These are phyloP conservation scores for Stemphylium beticola DNA, from an alignment of 2,329 filamentous ascomycete species.

Conservation along the genomic window DNA sequence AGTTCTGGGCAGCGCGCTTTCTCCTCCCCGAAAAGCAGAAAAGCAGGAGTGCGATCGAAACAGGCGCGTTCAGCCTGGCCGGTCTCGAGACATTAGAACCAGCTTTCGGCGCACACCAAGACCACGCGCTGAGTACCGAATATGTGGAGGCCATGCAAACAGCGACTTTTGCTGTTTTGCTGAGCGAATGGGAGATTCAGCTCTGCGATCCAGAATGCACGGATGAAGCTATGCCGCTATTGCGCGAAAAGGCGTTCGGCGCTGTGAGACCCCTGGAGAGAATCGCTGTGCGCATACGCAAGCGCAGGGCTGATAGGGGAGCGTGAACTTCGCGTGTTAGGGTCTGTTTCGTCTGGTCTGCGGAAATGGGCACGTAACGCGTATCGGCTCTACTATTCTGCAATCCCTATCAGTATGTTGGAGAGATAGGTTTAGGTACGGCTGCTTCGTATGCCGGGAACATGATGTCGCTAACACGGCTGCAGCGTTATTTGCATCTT, in stretches of 20 bases:
- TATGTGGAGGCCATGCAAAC: conserved; percentile 28
- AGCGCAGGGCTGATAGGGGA: conserved; percentile 14
- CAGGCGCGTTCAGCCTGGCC: conserved; percentile 21
- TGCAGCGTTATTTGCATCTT: too few species aligned
- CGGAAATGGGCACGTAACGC: background rate
- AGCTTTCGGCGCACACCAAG: conserved; percentile 8
- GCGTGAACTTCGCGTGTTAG: background rate
- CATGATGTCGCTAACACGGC: too few species aligned
- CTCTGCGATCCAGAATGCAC: conserved; percentile 29
- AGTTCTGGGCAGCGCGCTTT: conserved; percentile 40
- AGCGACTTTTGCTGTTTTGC: conserved; percentile 30
- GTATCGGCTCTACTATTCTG: too few species aligned
- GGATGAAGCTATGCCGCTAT: conserved; percentile 25
- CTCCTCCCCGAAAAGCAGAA: conserved; percentile 13
- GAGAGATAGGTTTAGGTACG: too few species aligned
- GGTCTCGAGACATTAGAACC: conserved; percentile 22
- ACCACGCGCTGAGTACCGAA: conserved; percentile 16
- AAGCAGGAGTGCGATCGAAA: background rate
- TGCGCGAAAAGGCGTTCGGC: conserved; percentile 27
- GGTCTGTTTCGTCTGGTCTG: too few species aligned
- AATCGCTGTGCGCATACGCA: conserved; percentile 34
- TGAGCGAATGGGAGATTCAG: conserved; percentile 36
- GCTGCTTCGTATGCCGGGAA: too few species aligned
- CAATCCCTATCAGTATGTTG: too few species aligned
- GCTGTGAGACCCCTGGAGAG: conserved; percentile 26